Base-by-base conservation (phyloP, 495 filamentous ascomycete genomes). In the Daldinia caldariorum region DNA sequence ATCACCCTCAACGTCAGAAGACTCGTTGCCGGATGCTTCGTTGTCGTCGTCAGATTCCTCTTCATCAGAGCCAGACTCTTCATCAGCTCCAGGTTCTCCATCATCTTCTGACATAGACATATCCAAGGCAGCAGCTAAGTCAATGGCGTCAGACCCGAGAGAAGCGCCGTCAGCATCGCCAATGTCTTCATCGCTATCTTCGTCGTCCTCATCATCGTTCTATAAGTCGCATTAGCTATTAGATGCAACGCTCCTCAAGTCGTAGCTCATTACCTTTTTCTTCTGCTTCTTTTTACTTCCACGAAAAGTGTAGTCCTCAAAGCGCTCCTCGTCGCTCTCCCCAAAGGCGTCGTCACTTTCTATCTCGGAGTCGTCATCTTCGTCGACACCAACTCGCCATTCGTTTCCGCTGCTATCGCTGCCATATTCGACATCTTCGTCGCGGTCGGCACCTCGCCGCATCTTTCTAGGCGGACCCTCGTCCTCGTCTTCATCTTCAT, bases 341-440 rank as follows among this genome's bases (percentile, higher is more conserved):
- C 94, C 94, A 83, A 97, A 91, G 35, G 94, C 94, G 75, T 97
- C 94, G 64, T 97, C 94, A 68, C 90, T 93, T 76, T 98, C 93
- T 54, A 98, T 81, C 66, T 96, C 93, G 32, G 87, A 90, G 66
- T 94, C 92, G 58, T 95, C 87, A 62, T 93, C 90, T 62, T 84
- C 91, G 54, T 85, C 88, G 63, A 91, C 85, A 53, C 92, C 92
- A 39, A 96, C 76, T 69, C 85, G 90, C 95, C 95, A 99, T 71
- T 92, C 85, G 78, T 95, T 90, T 18, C 93, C 94, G 67, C 97
- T 93, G 59, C 90, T 92, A 74, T 97, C 94, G 60, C 89, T 92
- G 2, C 92, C 92, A 35, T 82, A 84, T 66, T 85, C 86, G 10
- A 81, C 81, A 18, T 80, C 80, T 57, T 79, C 76, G 35, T 82